phyloP scores from a whole-genome alignment of 2,329 filamentous ascomycete genomes.

The Aaosphaeria arxii region DNA sequence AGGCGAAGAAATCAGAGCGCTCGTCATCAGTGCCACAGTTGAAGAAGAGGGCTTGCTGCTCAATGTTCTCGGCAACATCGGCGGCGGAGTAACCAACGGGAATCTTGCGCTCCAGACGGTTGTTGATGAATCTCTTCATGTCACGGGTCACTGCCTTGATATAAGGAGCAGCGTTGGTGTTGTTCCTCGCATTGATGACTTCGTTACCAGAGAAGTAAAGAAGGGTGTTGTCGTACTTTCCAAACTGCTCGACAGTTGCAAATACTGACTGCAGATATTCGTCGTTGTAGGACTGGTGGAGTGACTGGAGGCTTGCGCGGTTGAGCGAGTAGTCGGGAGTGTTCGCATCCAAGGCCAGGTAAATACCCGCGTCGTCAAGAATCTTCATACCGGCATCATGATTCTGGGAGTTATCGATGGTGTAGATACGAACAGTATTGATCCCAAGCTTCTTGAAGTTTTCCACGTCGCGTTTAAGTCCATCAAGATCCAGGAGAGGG shows the following conservation, averaged over 20 bases:
- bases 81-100: slow-evolving; percentile 81
- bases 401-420: slow-evolving; percentile 78
- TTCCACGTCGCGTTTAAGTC: slow-evolving; percentile 73
- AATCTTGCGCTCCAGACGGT: slow-evolving; percentile 63
- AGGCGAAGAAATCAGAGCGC: slow-evolving; percentile 84
- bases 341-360: slow-evolving; percentile 89
- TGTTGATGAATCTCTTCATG: slow-evolving; percentile 76
- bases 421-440: slow-evolving; percentile 91
- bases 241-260: slow-evolving; percentile 74
- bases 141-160: slow-evolving; percentile 71
- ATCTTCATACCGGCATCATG: slow-evolving; percentile 84
- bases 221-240: slow-evolving; percentile 79
- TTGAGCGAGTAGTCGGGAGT: slow-evolving; percentile 84
- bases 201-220: slow-evolving; percentile 81
- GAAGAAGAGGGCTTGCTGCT: slow-evolving; percentile 85
- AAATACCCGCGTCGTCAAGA: slow-evolving; percentile 81
- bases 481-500: slow-evolving; percentile 67
- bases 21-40: slow-evolving; percentile 86
- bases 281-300: slow-evolving; percentile 71
- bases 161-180: slow-evolving; percentile 68
- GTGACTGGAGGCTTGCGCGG: slow-evolving; percentile 60
- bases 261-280: slow-evolving; percentile 83
- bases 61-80: slow-evolving; percentile 79
- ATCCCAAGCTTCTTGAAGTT: slow-evolving; percentile 82
- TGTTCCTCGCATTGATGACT: slow-evolving; percentile 65